Conservation (phyloP, 1,284 basidiomycete species). For the Cryptococcus sp. region DNA sequence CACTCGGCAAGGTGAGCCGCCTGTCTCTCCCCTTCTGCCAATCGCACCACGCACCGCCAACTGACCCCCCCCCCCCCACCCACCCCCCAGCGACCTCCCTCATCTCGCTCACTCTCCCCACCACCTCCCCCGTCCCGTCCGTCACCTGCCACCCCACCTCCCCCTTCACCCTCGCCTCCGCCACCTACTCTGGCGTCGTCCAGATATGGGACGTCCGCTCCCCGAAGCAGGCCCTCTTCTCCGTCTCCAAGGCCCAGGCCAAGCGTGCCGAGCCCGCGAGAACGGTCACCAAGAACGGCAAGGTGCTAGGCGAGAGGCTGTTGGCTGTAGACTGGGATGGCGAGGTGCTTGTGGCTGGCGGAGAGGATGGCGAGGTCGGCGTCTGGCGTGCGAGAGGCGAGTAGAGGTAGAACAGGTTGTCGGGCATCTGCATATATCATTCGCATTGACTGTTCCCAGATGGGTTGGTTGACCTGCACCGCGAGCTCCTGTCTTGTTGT, state of each 20-base stretch:
- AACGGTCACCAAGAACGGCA: slow-evolving; percentile 50
- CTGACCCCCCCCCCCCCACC: slow-evolving; percentile 1
- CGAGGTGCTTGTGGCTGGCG: slow-evolving; percentile 70
- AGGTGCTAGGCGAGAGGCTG: slow-evolving; percentile 55
- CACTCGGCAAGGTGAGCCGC: slow-evolving; percentile 47
- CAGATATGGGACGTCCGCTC: slow-evolving; percentile 80
- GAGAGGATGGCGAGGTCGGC: slow-evolving; percentile 73
- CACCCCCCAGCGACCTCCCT: slow-evolving; percentile 44
- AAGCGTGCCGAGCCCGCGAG: slow-evolving; percentile 26
- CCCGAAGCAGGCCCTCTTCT: slow-evolving; percentile 60
- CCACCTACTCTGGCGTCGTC: slow-evolving; percentile 76
- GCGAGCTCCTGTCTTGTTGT: too few relatives aligned
- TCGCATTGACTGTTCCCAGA: too few relatives aligned
- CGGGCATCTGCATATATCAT: too few relatives aligned
- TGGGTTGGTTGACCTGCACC: too few relatives aligned
- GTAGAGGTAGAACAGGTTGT: slow-evolving; percentile 11
- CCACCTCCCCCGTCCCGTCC: slow-evolving; percentile 68
- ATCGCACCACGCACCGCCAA: not conserved
- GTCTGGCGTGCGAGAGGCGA: slow-evolving; percentile 63
- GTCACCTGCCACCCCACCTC: slow-evolving; percentile 60
- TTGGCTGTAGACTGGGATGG: slow-evolving; percentile 72
- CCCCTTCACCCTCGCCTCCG: slow-evolving; percentile 68
- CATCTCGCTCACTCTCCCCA: slow-evolving; percentile 56
- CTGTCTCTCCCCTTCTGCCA: too few relatives aligned
- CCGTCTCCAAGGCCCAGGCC: slow-evolving; percentile 32